Percentiles rank a stretch among this genome's conserved stretches.
These are phyloP conservation scores for Candida taoyuanica DNA, from an alignment of 805 yeast species.

Conservation along the genomic window DNA sequence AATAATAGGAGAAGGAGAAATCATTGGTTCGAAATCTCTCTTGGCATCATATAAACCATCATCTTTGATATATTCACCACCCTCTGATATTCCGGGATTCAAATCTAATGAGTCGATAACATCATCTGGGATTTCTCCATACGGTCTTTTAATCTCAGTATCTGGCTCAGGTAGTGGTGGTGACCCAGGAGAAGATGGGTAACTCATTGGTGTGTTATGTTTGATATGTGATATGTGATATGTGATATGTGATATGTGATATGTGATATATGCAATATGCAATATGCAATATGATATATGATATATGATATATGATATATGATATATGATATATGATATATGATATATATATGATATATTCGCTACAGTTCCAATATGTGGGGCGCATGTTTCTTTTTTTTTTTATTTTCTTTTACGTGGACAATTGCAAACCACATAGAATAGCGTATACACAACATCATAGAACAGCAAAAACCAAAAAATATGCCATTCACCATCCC, in stretches of 20 bases:
- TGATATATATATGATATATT: too few relatives aligned
- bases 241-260: background rate
- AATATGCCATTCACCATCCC: slow-evolving; percentile 31
- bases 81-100: slow-evolving; percentile 15
- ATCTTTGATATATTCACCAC: background rate
- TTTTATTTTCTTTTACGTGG: too few relatives aligned
- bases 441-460: too few relatives aligned
- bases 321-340: too few relatives aligned
- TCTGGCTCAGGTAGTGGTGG: slow-evolving; percentile 26
- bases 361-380: too few relatives aligned
- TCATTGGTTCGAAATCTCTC: slow-evolving; percentile 10
- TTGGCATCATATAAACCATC: background rate
- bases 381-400: too few relatives aligned
- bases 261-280: background rate
- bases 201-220: slow-evolving; percentile 5
- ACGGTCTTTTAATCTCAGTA: slow-evolving; percentile 15
- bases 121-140: slow-evolving; percentile 8
- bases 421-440: too few relatives aligned
- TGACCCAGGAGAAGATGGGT: slow-evolving; percentile 21
- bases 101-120: slow-evolving; percentile 24
- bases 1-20: slow-evolving; percentile 11
- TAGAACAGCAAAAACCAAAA: too few relatives aligned
- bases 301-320: too few relatives aligned
- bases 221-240: background rate
- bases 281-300: too few relatives aligned